Conservation (phyloP, 495 filamentous ascomycete species). For the Xylaria venustula region DNA sequence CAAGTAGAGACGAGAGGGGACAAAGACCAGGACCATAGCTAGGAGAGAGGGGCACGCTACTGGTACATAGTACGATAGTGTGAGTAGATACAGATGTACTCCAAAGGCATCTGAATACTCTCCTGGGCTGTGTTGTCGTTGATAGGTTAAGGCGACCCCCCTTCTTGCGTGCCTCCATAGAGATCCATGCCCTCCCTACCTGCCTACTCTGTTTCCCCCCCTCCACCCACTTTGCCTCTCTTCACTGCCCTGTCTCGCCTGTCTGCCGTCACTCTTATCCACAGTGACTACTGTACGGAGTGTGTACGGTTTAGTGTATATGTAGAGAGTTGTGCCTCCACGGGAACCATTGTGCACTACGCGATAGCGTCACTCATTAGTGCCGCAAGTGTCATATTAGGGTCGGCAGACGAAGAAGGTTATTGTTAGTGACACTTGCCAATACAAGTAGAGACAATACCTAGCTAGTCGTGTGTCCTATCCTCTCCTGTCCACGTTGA, state of each 20-base stretch:
- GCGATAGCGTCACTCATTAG: slow-evolving; percentile 11
- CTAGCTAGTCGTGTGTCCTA: slow-evolving; percentile 1
- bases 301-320: no score
- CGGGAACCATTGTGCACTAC: slow-evolving; percentile 13
- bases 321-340: slow-evolving; percentile 13
- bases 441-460: slow-evolving; percentile 10
- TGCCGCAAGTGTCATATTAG: slow-evolving; percentile 11
- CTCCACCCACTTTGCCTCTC: slow-evolving; percentile 20
- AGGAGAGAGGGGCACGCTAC: slow-evolving; percentile 24
- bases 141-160: slow-evolving; percentile 13
- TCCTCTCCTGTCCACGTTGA: slow-evolving; percentile 6
- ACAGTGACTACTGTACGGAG: slow-evolving; percentile 25
- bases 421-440: slow-evolving; percentile 6
- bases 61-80: slow-evolving; percentile 15
- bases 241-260: slow-evolving; percentile 27
- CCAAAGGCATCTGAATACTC: slow-evolving; percentile 26
- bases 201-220: slow-evolving; percentile 34
- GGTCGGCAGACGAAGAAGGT: slow-evolving; percentile 16
- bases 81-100: slow-evolving; percentile 1
- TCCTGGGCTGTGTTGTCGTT: slow-evolving; percentile 15
- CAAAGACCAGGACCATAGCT: background rate
- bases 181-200: slow-evolving; percentile 35
- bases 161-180: slow-evolving; percentile 31
- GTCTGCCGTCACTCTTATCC: slow-evolving; percentile 32
- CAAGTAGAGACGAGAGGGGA: background rate